These are phyloP conservation scores for Hygrophorus pudorinus DNA, from an alignment of 768 basidiomycete genomes.

Conservation along the genomic window DNA sequence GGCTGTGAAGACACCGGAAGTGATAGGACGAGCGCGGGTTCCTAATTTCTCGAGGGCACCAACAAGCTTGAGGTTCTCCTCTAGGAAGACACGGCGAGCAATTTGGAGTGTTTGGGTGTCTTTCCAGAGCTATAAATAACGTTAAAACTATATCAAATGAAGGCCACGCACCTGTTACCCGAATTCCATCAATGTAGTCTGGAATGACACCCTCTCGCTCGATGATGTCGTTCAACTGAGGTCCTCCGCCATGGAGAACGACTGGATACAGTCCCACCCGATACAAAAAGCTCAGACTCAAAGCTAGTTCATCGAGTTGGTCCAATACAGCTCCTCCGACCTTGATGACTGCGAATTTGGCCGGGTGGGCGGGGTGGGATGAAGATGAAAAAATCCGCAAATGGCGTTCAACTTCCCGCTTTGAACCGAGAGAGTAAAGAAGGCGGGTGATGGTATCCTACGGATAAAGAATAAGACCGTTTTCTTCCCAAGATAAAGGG, in stretches of 20 bases:
- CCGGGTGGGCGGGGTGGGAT: constrained; percentile 79
- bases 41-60: constrained; percentile 88
- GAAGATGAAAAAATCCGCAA: constrained; percentile 97
- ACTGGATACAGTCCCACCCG: constrained; percentile 97
- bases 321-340: constrained; percentile 94
- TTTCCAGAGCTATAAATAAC: constrained; percentile 17
- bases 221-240: constrained; percentile 89
- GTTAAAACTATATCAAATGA: neutral
- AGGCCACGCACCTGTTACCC: constrained; percentile 71
- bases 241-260: constrained; percentile 92
- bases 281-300: constrained; percentile 93
- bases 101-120: constrained; percentile 92
- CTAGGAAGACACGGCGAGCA: constrained; percentile 92
- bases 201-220: constrained; percentile 89
- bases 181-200: constrained; percentile 95
- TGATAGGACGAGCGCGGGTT: constrained; percentile 95
- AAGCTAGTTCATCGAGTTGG: constrained; percentile 86
- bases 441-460: constrained; percentile 97
- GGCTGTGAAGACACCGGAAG: constrained; percentile 94
- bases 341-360: constrained; percentile 97
- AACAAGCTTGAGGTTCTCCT: constrained; percentile 94
- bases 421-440: constrained; percentile 93
- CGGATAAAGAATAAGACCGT: neutral
- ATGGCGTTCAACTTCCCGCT: constrained; percentile 96
- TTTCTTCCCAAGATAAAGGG: neutral